Percentiles rank a stretch among this genome's conserved stretches.
phyloP scores from a whole-genome alignment of 331 rosid species.

The Cucumis variabilis region DNA sequence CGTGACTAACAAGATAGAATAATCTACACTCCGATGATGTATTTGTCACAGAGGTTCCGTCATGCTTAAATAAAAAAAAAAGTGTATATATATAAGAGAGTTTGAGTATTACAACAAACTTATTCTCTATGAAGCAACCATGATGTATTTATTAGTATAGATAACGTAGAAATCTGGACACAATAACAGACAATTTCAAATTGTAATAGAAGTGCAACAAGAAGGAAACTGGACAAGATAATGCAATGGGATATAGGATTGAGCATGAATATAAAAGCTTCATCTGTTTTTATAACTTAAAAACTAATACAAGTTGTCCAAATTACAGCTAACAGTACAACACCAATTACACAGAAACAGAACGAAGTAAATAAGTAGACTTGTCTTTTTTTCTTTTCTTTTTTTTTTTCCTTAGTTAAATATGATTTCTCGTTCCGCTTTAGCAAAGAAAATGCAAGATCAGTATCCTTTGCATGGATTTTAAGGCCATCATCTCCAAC shows the following conservation, averaged over 20 bases:
- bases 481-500: conserved; percentile 59
- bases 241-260: background rate
- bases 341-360: conserved; percentile 7
- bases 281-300: background rate
- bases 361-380: conserved; percentile 5
- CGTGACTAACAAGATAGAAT: too few relatives aligned
- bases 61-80: too few relatives aligned
- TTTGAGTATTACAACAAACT: too few relatives aligned
- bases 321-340: background rate
- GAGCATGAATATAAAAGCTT: background rate
- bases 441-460: conserved; percentile 24
- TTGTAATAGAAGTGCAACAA: too few relatives aligned
- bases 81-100: too few relatives aligned
- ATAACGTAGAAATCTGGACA: too few relatives aligned
- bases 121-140: too few relatives aligned
- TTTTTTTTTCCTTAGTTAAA: background rate
- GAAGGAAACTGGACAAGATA: background rate
- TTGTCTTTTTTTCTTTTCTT: background rate
- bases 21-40: too few relatives aligned
- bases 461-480: background rate
- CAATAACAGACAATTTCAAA: too few relatives aligned
- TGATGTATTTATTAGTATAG: too few relatives aligned
- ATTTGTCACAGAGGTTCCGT: too few relatives aligned
- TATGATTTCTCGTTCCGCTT: background rate
- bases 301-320: background rate